Evolutionary conservation across 768 basidiomycete species (phyloP).

Genomic region (Psilocybe subaeruginosa): DNA sequence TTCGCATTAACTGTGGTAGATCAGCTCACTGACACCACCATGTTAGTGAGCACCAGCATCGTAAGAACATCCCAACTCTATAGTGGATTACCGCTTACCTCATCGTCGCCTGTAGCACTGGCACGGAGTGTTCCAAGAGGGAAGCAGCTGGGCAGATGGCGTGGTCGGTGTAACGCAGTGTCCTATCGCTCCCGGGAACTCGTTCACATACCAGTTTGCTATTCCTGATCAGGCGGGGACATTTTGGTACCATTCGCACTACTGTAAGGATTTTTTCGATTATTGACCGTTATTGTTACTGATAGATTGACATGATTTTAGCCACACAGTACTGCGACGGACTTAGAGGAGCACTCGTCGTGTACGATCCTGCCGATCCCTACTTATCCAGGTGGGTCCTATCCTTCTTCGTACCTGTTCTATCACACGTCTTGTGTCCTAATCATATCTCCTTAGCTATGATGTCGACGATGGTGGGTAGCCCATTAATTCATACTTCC

Average conservation of each 20-base stretch:
- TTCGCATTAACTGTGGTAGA: conserved; percentile 22
- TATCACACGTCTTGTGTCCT: no score
- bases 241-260: conserved; percentile 44
- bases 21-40: conserved; percentile 40
- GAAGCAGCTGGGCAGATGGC: background rate
- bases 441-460: background rate
- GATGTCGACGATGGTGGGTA: conserved; percentile 1
- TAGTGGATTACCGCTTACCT: background rate
- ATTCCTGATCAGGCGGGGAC: conserved; percentile 39
- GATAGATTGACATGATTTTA: conserved; percentile 9
- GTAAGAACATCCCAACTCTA: background rate
- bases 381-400: conserved; percentile 22
- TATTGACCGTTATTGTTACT: conserved; percentile 9
- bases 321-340: conserved; percentile 61
- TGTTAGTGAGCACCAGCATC: conserved; percentile 8
- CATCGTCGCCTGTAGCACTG: conserved; percentile 4
- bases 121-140: conserved; percentile 9
- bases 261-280: conserved; percentile 29
- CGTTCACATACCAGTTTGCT: conserved; percentile 43
- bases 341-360: conserved; percentile 48
- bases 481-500: no score
- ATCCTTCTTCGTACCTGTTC: no score
- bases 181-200: conserved; percentile 40
- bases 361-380: conserved; percentile 48
- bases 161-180: conserved; percentile 31